Conservation (phyloP, 371 early-diverging fungal genomes). For the Phascolomyces articulosus region DNA sequence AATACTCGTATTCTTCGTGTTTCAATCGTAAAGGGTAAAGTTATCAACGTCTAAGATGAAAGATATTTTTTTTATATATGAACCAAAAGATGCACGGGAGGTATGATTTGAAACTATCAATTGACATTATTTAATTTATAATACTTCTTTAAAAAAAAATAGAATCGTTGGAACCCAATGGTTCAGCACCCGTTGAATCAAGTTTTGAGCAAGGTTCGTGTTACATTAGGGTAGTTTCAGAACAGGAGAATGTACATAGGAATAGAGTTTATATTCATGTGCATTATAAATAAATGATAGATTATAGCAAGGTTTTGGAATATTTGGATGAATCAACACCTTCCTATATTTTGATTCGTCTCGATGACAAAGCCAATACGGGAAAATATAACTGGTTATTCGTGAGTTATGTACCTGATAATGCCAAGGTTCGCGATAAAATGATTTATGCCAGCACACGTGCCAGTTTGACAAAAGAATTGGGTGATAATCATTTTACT, state of each 20-base stretch:
- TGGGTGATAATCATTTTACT: constrained; percentile 79
- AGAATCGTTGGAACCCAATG: constrained; percentile 5
- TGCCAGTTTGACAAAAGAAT: constrained; percentile 72
- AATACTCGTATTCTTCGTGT: constrained; percentile 50
- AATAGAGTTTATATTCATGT: not conserved
- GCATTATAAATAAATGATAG: constrained; percentile 33
- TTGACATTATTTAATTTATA: too few relatives aligned
- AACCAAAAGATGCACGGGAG: too few relatives aligned
- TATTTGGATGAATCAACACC: constrained; percentile 64
- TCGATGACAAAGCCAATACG: constrained; percentile 51
- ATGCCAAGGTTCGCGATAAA: constrained; percentile 81
- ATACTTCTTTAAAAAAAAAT: too few relatives aligned
- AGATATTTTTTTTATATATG: too few relatives aligned
- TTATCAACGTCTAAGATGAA: not conserved
- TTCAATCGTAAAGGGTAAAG: constrained; percentile 49
- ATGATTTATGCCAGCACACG: constrained; percentile 89
- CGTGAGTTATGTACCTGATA: constrained; percentile 79
- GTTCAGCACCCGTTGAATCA: constrained; percentile 16
- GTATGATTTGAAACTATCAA: too few relatives aligned
- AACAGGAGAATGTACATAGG: too few relatives aligned
- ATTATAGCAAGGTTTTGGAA: constrained; percentile 50
- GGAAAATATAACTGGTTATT: constrained; percentile 76
- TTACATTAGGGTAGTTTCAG: too few relatives aligned
- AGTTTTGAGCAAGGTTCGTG: constrained; percentile 63
- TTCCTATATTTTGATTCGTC: constrained; percentile 69